These are phyloP conservation scores for Aspergillus indologenus DNA, from an alignment of 495 filamentous ascomycete genomes.

Conservation along the genomic window DNA sequence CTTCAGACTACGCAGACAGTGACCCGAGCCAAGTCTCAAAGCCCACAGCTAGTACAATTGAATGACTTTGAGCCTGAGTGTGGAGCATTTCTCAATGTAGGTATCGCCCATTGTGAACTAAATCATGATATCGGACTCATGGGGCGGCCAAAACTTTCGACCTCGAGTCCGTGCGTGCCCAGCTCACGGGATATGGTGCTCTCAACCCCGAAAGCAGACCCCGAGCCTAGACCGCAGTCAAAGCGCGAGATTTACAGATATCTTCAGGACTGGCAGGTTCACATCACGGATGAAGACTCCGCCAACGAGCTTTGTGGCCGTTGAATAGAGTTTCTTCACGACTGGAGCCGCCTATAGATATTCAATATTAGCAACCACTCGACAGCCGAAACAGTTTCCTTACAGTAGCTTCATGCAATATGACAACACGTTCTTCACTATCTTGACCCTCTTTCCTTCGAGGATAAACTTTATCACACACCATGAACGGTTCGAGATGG, in stretches of 20 bases:
- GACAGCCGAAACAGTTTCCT: not conserved
- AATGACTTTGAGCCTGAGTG: too few species aligned
- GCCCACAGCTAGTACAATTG: too few species aligned
- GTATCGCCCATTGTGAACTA: too few species aligned
- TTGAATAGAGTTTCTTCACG: not conserved
- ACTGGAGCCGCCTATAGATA: not conserved
- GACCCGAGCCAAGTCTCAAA: too few species aligned
- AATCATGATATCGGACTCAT: too few species aligned
- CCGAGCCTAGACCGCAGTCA: not conserved
- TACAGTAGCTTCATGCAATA: not conserved
- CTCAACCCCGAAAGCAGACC: too few species aligned
- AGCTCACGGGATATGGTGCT: too few species aligned
- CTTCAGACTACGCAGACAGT: not conserved
- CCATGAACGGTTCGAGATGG: too few species aligned
- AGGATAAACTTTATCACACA: not conserved
- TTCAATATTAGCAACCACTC: not conserved
- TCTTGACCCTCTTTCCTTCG: not conserved
- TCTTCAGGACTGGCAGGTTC: not conserved
- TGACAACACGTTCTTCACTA: not conserved
- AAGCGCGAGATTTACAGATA: not conserved
- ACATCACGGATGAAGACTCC: not conserved
- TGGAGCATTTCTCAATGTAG: too few species aligned
- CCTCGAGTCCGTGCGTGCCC: too few species aligned
- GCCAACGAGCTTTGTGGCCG: not conserved
- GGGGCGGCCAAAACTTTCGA: too few species aligned